These are phyloP conservation scores for Phylloporus arenicola DNA, from an alignment of 768 basidiomycete species.

Conservation along the genomic window DNA sequence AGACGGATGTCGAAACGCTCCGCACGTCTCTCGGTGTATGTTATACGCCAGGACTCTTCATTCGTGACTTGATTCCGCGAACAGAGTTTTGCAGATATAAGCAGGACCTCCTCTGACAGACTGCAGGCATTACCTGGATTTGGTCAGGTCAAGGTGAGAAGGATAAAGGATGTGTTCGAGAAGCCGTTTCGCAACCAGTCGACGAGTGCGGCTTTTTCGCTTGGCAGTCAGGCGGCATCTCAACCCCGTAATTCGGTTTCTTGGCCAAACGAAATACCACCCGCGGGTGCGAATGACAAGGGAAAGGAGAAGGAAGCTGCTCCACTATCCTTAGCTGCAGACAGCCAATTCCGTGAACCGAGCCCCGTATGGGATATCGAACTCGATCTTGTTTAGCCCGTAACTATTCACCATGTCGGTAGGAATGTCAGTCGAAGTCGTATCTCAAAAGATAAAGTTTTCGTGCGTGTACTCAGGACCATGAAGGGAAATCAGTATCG, in stretches of 20 bases:
- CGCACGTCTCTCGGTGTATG: conserved; percentile 87
- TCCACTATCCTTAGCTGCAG: neutral
- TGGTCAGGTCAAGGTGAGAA: conserved; percentile 88
- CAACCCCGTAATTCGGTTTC: neutral
- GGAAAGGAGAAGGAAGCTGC: conserved; percentile 22
- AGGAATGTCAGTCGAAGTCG: neutral
- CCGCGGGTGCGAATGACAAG: conserved; percentile 1
- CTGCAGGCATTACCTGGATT: conserved; percentile 86
- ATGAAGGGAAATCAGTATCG: neutral
- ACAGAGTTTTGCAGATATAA: conserved; percentile 84
- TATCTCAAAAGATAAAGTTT: neutral
- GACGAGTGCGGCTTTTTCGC: conserved; percentile 41
- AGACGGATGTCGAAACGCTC: conserved; percentile 93
- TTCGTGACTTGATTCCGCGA: conserved; percentile 2
- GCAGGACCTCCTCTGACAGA: conserved; percentile 64
- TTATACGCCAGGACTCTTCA: conserved; percentile 7
- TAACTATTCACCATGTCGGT: conserved; percentile 6
- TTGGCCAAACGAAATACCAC: neutral
- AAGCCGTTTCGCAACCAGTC: conserved; percentile 75
- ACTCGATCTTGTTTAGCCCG: conserved; percentile 40
- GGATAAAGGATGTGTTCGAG: conserved; percentile 86
- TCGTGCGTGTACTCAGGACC: neutral
- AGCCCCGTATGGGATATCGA: conserved; percentile 77
- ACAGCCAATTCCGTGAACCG: conserved; percentile 32
- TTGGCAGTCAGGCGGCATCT: conserved; percentile 21